Conservation (phyloP, 768 basidiomycete genomes). For the Holtermannia corniformis region DNA sequence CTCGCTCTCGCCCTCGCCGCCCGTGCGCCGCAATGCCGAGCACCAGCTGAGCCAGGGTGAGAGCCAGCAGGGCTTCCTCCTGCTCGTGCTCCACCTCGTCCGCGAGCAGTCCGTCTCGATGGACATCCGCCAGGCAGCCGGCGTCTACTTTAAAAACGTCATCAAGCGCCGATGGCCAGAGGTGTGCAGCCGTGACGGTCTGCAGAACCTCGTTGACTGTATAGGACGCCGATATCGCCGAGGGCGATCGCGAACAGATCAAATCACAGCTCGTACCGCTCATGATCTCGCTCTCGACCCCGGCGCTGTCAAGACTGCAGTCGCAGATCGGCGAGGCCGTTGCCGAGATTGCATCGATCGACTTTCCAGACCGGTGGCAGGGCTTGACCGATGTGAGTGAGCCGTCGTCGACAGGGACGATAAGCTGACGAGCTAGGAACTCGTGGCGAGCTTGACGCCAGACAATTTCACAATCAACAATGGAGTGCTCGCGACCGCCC, state of each 20-base stretch:
- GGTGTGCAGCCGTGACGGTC: constrained; percentile 45
- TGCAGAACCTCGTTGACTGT: not conserved
- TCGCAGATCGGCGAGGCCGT: constrained; percentile 89
- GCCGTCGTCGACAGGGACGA: not conserved
- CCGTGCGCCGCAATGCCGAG: constrained; percentile 66
- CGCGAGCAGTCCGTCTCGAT: constrained; percentile 51
- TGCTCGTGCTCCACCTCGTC: constrained; percentile 67
- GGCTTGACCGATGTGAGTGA: constrained; percentile 76
- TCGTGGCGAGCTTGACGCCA: constrained; percentile 68
- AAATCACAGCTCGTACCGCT: constrained; percentile 73
- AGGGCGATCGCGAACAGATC: constrained; percentile 62
- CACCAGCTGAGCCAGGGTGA: constrained; percentile 60
- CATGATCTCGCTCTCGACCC: constrained; percentile 74
- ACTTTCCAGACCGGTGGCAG: constrained; percentile 83
- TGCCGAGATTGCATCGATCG: constrained; percentile 77
- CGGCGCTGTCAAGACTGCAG: constrained; percentile 45
- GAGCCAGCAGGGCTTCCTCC: constrained; percentile 65
- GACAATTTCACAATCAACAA: constrained; percentile 77
- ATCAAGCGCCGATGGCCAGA: constrained; percentile 82
- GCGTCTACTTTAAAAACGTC: constrained; percentile 86
- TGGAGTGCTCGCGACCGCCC: constrained; percentile 84
- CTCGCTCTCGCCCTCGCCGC: constrained; percentile 63
- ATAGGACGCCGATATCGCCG: constrained; percentile 47
- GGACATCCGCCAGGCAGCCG: constrained; percentile 68
- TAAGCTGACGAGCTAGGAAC: constrained; percentile 77